phyloP scores from a whole-genome alignment of 129 eudicot species.

The Pulicaria dysenterica region DNA sequence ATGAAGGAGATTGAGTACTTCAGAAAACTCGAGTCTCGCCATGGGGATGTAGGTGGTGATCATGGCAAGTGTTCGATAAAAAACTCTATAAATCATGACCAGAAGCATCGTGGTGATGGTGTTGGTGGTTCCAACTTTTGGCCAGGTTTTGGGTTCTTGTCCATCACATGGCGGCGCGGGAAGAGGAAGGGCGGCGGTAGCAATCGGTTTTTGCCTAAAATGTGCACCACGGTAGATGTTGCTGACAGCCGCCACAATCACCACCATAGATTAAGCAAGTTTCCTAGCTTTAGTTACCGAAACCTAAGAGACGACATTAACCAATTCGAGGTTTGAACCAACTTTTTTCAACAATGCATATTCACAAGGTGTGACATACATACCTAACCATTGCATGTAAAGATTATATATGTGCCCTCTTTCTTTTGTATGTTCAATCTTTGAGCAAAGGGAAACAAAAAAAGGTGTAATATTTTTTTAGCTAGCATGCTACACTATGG shows the following conservation, averaged over 20 bases:
- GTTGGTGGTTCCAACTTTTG: conserved; percentile 43
- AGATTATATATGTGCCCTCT: conserved; percentile 13
- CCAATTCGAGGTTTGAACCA: conserved; percentile 38
- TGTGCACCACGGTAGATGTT: conserved; percentile 69
- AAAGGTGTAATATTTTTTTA: conserved; percentile 9
- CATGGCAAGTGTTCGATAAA: conserved; percentile 30
- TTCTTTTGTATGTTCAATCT: conserved; percentile 19
- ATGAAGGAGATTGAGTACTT: conserved; percentile 88
- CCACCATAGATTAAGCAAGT: conserved; percentile 37
- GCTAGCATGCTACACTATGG: conserved; percentile 24
- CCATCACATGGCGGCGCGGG: conserved; percentile 51
- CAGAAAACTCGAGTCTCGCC: conserved; percentile 41
- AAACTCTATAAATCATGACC: conserved; percentile 23
- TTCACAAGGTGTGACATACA: background rate
- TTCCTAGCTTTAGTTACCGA: conserved; percentile 59
- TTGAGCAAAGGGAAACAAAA: conserved; percentile 22
- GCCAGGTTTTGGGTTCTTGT: conserved; percentile 50
- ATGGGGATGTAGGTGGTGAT: conserved; percentile 31
- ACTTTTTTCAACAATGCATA: background rate
- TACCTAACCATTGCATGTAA: too few relatives aligned
- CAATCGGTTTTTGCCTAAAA: conserved; percentile 50
- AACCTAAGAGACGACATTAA: conserved; percentile 62
- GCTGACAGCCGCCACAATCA: conserved; percentile 39
- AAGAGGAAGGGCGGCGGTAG: conserved; percentile 51
- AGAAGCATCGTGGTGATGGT: conserved; percentile 25